phyloP scores from a whole-genome alignment of 1,284 basidiomycete species.

The Trichosporon inkin region DNA sequence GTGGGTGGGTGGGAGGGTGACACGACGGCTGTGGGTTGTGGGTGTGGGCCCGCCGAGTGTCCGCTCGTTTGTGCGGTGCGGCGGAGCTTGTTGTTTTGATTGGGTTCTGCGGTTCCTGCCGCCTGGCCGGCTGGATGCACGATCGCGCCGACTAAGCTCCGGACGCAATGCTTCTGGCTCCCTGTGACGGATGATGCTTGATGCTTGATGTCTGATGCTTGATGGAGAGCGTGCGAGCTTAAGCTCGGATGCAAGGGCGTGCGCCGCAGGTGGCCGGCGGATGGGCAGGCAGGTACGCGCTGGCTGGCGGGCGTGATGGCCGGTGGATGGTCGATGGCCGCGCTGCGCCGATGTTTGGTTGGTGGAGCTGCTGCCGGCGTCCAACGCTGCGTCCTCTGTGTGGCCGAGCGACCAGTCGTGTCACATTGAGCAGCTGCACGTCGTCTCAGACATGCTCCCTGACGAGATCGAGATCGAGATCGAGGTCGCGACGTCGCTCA shows the following conservation, averaged over 20 bases:
- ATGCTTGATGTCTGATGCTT: slow-evolving; percentile 11
- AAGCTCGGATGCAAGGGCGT: slow-evolving; percentile 4
- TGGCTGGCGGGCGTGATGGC: too few species aligned
- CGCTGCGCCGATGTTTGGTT: too few species aligned
- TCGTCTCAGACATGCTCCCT: too few species aligned
- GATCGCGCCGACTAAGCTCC: background rate
- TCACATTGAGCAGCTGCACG: too few species aligned
- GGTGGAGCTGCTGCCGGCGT: too few species aligned
- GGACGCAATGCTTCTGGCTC: background rate
- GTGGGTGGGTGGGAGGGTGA: slow-evolving; percentile 1
- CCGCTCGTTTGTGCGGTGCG: background rate
- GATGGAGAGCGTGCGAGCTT: background rate
- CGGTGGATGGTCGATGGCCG: too few species aligned
- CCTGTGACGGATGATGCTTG: background rate
- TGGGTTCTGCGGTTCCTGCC: background rate
- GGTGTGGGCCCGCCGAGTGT: background rate
- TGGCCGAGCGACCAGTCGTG: too few species aligned
- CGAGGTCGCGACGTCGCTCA: too few species aligned
- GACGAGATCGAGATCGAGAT: too few species aligned
- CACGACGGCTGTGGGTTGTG: background rate
- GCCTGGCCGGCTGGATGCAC: background rate
- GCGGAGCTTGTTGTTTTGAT: slow-evolving; percentile 2
- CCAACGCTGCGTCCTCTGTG: too few species aligned
- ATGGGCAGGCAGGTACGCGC: too few species aligned
- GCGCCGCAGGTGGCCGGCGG: background rate